Conservation (phyloP, 2,329 filamentous ascomycete genomes). For the Endocalyx cinctus region DNA sequence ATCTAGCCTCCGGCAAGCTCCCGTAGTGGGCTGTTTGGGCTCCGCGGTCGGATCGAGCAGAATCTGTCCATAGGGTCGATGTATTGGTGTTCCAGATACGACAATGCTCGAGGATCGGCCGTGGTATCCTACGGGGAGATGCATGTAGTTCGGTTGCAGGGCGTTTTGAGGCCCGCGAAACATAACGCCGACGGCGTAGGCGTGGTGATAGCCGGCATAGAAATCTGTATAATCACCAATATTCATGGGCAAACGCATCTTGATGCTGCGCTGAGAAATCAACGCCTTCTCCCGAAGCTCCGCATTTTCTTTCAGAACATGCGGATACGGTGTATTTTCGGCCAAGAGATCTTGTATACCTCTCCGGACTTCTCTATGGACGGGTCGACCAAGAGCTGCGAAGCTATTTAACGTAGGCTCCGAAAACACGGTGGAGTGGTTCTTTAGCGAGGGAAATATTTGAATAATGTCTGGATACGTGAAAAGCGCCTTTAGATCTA, state of each 20-base stretch:
- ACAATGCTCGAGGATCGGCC: conserved; percentile 73
- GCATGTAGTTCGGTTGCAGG: conserved; percentile 75
- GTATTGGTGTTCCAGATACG: conserved; percentile 67
- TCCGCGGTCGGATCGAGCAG: conserved; percentile 58
- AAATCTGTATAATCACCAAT: conserved; percentile 86
- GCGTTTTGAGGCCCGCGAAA: conserved; percentile 71
- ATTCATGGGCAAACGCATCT: conserved; percentile 67
- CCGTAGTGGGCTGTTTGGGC: conserved; percentile 59
- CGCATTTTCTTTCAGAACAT: conserved; percentile 59
- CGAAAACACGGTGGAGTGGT: conserved; percentile 58
- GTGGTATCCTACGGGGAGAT: conserved; percentile 79
- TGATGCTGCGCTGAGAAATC: conserved; percentile 53
- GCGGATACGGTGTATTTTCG: conserved; percentile 52
- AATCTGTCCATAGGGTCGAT: conserved; percentile 72
- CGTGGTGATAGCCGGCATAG: conserved; percentile 76
- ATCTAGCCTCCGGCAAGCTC: conserved; percentile 63
- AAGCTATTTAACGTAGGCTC: conserved; percentile 67
- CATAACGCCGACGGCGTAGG: conserved; percentile 61
- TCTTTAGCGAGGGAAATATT: conserved; percentile 38
- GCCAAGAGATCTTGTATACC: conserved; percentile 65
- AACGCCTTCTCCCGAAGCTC: conserved; percentile 53
- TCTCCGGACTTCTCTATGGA: conserved; percentile 64
- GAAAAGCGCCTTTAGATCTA: conserved; percentile 56
- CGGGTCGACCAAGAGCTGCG: conserved; percentile 63
- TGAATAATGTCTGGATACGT: conserved; percentile 13